Percentiles rank a stretch among this genome's conserved stretches.
phyloP scores from a whole-genome alignment of 2,329 filamentous ascomycete species.

The Colletotrichum ledebouriae region DNA sequence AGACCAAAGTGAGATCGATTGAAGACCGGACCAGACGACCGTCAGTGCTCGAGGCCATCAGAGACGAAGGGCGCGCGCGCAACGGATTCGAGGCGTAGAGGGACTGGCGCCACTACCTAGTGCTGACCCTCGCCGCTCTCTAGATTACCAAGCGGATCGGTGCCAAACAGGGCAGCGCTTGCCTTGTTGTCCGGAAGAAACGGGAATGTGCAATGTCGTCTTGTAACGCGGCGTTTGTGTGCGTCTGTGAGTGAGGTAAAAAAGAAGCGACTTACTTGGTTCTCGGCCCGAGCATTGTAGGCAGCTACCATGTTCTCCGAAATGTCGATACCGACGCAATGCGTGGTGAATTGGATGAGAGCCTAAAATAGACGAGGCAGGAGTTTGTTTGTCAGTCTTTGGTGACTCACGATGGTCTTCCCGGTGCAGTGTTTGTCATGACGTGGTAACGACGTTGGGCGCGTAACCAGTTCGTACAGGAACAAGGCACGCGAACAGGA shows the following conservation, averaged over 20 bases:
- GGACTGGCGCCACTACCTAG: too few relatives aligned
- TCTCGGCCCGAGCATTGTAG: conserved; percentile 73
- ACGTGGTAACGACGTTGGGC: background rate
- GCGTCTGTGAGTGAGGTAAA: conserved; percentile 1
- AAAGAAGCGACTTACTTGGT: conserved; percentile 58
- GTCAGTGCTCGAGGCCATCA: conserved; percentile 9
- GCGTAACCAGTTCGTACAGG: background rate
- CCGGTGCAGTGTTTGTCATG: background rate
- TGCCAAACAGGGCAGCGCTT: background rate
- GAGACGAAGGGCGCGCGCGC: conserved; percentile 2
- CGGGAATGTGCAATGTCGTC: background rate
- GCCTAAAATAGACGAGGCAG: conserved; percentile 55
- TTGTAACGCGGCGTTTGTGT: background rate
- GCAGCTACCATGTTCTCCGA: conserved; percentile 77
- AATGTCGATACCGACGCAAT: conserved; percentile 77
- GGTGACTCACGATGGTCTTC: background rate
- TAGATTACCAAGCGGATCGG: too few relatives aligned
- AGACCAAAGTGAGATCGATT: conserved; percentile 29
- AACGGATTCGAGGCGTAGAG: background rate
- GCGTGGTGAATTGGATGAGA: conserved; percentile 71
- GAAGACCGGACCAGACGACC: conserved; percentile 11
- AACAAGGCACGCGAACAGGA: conserved; percentile 5
- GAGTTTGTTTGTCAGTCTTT: conserved; percentile 17
- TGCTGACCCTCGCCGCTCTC: too few relatives aligned
- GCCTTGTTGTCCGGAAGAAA: background rate